Evolutionary conservation across 805 yeast species (phyloP).

Genomic region (Lipomyces chichibuensis): DNA sequence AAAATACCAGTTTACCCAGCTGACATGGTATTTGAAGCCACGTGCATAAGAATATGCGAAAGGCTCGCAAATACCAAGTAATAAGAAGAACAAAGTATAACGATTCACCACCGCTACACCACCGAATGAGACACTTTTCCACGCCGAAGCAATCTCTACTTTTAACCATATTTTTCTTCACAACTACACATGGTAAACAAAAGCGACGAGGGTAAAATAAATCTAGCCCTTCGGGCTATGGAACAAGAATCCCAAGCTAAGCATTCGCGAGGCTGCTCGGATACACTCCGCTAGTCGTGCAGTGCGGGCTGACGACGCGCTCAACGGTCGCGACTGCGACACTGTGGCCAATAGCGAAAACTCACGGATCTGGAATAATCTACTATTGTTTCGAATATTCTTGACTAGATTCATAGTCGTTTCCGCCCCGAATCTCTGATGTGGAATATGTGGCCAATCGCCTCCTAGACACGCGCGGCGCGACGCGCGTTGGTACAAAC

Average conservation of each 20-base stretch:
- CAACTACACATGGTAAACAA: too few species aligned
- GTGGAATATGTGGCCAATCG: conserved; percentile 15
- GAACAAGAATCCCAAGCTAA: neutral
- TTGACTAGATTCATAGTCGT: conserved; percentile 2
- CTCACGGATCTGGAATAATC: neutral
- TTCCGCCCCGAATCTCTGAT: conserved; percentile 1
- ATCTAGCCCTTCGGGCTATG: too few species aligned
- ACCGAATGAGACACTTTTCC: neutral
- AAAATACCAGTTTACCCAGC: too few species aligned
- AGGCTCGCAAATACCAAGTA: too few species aligned
- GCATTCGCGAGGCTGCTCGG: neutral
- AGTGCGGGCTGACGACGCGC: neutral
- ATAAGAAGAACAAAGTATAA: too few species aligned
- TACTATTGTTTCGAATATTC: neutral
- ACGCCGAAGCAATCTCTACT: too few species aligned
- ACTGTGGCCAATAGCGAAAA: neutral
- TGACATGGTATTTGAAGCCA: too few species aligned
- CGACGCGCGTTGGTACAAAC: neutral
- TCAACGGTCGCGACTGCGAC: neutral
- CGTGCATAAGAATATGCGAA: too few species aligned
- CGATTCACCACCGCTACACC: too few species aligned
- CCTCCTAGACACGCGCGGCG: too few species aligned
- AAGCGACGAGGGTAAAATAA: too few species aligned
- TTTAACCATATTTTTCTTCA: too few species aligned
- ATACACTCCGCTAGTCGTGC: neutral